Evolutionary conservation across 257 asterid genomes (phyloP).

Genomic region (Solanum neorickii): DNA sequence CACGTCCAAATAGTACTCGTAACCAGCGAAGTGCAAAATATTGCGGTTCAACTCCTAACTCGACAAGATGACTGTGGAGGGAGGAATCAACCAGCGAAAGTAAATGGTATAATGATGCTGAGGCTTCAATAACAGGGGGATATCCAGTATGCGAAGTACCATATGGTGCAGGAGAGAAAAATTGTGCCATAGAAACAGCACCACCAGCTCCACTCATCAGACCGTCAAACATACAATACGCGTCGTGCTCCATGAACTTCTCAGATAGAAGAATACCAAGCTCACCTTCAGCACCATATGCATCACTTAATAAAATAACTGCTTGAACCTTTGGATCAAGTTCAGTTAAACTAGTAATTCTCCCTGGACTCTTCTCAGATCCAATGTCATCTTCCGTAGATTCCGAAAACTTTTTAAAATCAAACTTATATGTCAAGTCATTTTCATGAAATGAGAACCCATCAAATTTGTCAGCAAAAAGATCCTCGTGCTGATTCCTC

Average conservation of each 20-base stretch:
- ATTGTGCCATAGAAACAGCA: constrained; percentile 71
- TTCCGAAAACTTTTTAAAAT: constrained; percentile 66
- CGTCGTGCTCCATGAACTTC: constrained; percentile 88
- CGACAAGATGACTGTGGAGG: constrained; percentile 77
- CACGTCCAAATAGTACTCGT: constrained; percentile 87
- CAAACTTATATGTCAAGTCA: constrained; percentile 57
- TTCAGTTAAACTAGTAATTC: constrained; percentile 31
- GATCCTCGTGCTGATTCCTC: constrained; percentile 52
- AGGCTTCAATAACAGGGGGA: constrained; percentile 84
- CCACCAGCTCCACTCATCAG: constrained; percentile 78
- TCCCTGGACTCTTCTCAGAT: constrained; percentile 19
- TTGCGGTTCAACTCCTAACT: constrained; percentile 89
- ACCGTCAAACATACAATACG: constrained; percentile 81
- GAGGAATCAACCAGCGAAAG: constrained; percentile 75
- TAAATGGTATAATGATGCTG: constrained; percentile 62
- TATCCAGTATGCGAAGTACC: constrained; percentile 38
- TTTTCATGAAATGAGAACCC: constrained; percentile 70
- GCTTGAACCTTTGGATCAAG: constrained; percentile 62
- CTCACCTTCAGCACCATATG: constrained; percentile 94
- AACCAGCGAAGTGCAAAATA: constrained; percentile 88
- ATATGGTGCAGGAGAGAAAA: constrained; percentile 55
- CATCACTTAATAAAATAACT: constrained; percentile 60
- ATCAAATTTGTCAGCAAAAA: constrained; percentile 72
- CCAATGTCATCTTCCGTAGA: constrained; percentile 26
- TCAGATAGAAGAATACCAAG: constrained; percentile 77